Percentiles rank a stretch among this genome's conserved stretches.
These are phyloP conservation scores for Alopecurus myosuroides DNA, from an alignment of 176 grass and related monocot genomes.

Conservation along the genomic window DNA sequence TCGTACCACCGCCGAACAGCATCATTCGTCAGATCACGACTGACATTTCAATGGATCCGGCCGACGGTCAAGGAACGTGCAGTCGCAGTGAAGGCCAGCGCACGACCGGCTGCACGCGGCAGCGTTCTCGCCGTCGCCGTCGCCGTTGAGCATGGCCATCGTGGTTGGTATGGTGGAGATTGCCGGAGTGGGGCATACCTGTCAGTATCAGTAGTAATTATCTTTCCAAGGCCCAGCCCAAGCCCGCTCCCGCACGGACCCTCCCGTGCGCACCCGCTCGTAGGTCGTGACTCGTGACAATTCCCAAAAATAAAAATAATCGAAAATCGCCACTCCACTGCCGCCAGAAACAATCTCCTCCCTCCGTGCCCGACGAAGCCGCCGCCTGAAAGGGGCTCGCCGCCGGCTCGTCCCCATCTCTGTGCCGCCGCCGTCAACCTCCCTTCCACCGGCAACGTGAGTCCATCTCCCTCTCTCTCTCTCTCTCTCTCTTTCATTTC, in stretches of 20 bases:
- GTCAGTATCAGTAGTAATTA: not conserved
- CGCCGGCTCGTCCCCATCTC: not conserved
- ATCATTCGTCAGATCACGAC: not conserved
- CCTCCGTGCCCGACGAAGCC: not conserved
- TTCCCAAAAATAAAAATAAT: no score
- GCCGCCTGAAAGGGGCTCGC: not conserved
- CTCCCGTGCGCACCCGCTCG: not conserved
- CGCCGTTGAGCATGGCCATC: not conserved
- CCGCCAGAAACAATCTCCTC: no score
- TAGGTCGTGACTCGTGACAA: no score
- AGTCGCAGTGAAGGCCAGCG: conserved; percentile 62
- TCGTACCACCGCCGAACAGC: conserved; percentile 37
- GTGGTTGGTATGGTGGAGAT: not conserved
- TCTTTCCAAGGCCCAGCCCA: not conserved
- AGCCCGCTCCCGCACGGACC: no score
- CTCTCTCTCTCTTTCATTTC: not conserved
- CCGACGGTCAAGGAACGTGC: conserved; percentile 26
- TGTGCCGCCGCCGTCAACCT: not conserved
- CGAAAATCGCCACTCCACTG: no score
- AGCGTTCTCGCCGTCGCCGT: not conserved
- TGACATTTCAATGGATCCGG: not conserved
- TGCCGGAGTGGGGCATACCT: not conserved
- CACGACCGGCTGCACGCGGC: conserved; percentile 65
- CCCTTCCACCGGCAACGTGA: not conserved
- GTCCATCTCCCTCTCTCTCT: not conserved